A percentile compares a stretch with the other conserved stretches of the same genome.
These are phyloP conservation scores for Mycena rebaudengoi DNA, from an alignment of 768 basidiomycete genomes.

Conservation along the genomic window DNA sequence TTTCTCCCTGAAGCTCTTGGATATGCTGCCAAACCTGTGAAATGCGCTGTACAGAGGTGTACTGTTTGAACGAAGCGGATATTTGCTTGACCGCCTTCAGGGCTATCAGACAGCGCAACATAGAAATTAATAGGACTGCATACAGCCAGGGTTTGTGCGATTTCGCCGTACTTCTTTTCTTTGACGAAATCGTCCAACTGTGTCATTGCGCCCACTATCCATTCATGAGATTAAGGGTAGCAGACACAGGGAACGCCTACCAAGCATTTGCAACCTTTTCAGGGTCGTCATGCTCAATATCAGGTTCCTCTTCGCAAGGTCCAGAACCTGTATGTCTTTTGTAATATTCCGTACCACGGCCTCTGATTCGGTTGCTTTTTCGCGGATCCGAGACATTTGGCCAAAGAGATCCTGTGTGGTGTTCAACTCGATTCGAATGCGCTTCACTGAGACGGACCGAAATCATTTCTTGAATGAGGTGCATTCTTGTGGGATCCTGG, in stretches of 20 bases:
- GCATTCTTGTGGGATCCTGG: conserved; percentile 91
- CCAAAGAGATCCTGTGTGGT: conserved; percentile 81
- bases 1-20: conserved; percentile 82
- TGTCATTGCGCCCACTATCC: conserved; percentile 78
- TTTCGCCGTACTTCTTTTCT: conserved; percentile 83
- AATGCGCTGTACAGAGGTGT: conserved; percentile 79
- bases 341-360: conserved; percentile 96
- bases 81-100: conserved; percentile 88
- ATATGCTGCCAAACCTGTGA: conserved; percentile 81
- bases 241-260: no score
- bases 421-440: conserved; percentile 11
- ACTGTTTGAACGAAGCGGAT: conserved; percentile 80
- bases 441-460: conserved; percentile 61
- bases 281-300: conserved; percentile 89
- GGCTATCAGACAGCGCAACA: not conserved
- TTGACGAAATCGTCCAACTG: conserved; percentile 83
- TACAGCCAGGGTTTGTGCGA: conserved; percentile 83
- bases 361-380: conserved; percentile 97
- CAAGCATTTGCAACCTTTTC: conserved; percentile 93
- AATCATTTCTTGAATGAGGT: conserved; percentile 94
- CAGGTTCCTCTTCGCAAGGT: conserved; percentile 93
- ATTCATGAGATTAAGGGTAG: not conserved
- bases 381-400: conserved; percentile 95
- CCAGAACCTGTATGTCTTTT: conserved; percentile 94
- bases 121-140: conserved; percentile 21